These are phyloP conservation scores for Drosera spatulata DNA, from an alignment of 179 eudicot species.

Conservation along the genomic window DNA sequence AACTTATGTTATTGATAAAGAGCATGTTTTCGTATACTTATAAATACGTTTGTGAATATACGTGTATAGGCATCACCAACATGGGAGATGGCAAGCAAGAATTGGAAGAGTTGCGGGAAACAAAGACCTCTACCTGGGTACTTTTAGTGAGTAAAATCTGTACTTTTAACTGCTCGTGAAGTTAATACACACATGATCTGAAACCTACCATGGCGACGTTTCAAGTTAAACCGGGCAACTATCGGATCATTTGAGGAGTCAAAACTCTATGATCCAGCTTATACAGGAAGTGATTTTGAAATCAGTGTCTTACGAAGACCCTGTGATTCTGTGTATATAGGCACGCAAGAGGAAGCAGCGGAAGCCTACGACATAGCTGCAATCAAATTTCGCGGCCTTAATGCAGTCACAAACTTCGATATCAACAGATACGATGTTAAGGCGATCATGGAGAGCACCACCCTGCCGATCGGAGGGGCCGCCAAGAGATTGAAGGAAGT, in stretches of 20 bases:
- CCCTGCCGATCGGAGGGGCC: constrained; percentile 80
- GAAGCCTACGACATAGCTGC: constrained; percentile 98
- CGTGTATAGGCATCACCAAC: constrained; percentile 69
- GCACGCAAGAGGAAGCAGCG: constrained; percentile 99
- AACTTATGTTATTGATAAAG: background rate
- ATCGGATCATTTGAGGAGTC: too few species aligned
- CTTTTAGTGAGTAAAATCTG: constrained; percentile 56
- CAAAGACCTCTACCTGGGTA: constrained; percentile 92
- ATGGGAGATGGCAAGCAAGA: too few species aligned
- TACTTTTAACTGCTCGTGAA: too few species aligned
- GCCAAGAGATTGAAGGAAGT: constrained; percentile 76
- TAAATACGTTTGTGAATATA: background rate
- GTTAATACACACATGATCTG: too few species aligned
- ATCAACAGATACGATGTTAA: constrained; percentile 77
- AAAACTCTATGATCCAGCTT: too few species aligned
- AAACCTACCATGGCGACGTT: too few species aligned
- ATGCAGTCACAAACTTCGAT: constrained; percentile 91
- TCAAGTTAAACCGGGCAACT: too few species aligned
- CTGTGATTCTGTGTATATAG: constrained; percentile 12
- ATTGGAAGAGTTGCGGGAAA: constrained; percentile 42
- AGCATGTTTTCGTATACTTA: background rate
- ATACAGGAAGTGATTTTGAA: too few species aligned
- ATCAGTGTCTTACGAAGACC: too few species aligned
- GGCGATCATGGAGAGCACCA: constrained; percentile 70
- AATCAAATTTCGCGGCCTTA: constrained; percentile 79